Base-by-base conservation (phyloP, 306 rosid species). In the Lupinus albus region DNA sequence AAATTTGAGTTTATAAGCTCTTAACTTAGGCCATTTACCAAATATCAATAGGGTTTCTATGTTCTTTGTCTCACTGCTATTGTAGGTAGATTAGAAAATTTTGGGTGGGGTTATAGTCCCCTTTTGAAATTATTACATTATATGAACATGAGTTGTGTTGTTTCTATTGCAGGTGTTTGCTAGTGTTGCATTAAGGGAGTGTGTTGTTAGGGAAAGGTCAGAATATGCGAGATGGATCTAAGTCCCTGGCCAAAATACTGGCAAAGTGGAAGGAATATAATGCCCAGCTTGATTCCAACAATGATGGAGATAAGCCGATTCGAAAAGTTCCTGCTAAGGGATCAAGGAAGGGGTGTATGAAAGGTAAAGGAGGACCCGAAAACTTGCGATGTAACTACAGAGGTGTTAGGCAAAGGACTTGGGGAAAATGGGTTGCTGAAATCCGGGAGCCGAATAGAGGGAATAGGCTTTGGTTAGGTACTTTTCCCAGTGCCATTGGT, bases 351-450 rank as follows among this genome's bases (percentile, higher is more conserved):
- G 97, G 96, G 45, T 91, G 97, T 50, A 91, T 91, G 97, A 91
- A 88, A 48, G 97, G 97, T 6, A 91, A 91, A 70, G 97, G 97
- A 45, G 97, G 97, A 55, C 96, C 97, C 1, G 96, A 91, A 79
- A 91, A 91, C 35, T 83, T 91, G 13, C 84, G 91, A 21, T 91
- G 96, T 77, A 88, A 85, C 77, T 91, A 76, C 81, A 75, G 97
- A 76, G 97, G 97, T 45, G 97, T 91, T 15, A 82, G 97, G 84
- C 96, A 91, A 65, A 88, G 94, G 79, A 88, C 96, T 11, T 91
- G 97, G 97, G 91, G 97, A 39, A 91, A 91, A 71, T 91, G 96
- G 97, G 96, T 91, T 75, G 82, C 94, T 8, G 96, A 88, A 71
- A 91, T 91, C 45, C 78, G 97, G 21, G 83, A 86, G 64, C 96